Base-by-base conservation (phyloP, 768 basidiomycete genomes). In the Trametes cinnabarina region DNA sequence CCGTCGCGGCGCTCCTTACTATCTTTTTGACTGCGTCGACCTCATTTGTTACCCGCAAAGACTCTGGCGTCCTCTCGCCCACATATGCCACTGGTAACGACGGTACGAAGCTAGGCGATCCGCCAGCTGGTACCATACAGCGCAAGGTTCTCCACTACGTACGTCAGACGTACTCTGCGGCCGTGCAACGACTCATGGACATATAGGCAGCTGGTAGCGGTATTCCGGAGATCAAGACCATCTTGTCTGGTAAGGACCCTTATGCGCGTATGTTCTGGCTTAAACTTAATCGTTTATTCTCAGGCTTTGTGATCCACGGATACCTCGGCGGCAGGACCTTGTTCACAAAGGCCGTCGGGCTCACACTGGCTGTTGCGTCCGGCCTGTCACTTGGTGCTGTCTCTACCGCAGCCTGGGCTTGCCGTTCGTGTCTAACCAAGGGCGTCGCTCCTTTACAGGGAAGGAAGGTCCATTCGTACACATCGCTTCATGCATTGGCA, bases 161-260 rank as follows among this genome's bases (percentile, higher is more conserved):
- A 72, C 26, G 88, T 77, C 9, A 19, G 30, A 1, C 10, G 37
- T 14, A 5, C 2, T 15, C 11, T 41, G 25, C 25, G 1, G n/a
- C 57, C 14, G 30, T n/a, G 51, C 8, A 9, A 26, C 22, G 12
- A 40, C 30, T 11, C 22, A 22, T 39, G 23, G 40, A 14, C 22
- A 3, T n/a, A 49, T 51, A 91, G 88, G 93, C 97, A 10, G 93
- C 94, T 19, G 97, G 97, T 19, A 92, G 89, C 67, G 97, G 97
- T 47, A 95, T 98, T 55, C 94, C 95, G 0, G 96, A 99, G 72
- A 88, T 99, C 70, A 99, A 99, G 72, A 92, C 91, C 0, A 94
- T 96, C 55, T 79, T 96, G 42, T 92, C 90, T 48, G 93, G 91
- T 86, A 63, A 41, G 73, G 56, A 22, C 2, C 20, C 41, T 9